Evolutionary conservation across 257 asterid genomes (phyloP).

Genomic region (Solanum ossicruentum): DNA sequence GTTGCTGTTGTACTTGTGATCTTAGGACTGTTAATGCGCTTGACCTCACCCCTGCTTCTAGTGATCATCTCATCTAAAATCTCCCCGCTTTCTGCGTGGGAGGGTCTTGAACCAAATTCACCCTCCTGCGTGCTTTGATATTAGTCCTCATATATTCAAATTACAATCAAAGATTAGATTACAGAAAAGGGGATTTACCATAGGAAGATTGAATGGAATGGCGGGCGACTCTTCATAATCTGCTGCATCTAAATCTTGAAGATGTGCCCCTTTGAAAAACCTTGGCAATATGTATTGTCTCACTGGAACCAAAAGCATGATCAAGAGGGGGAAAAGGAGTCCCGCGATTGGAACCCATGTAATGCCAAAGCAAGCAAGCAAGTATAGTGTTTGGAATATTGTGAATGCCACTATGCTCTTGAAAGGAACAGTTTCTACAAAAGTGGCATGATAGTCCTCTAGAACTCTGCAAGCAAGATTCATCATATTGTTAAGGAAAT

Average conservation of each 20-base stretch:
- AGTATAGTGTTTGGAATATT: conserved; percentile 48
- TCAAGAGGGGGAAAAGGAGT: conserved; percentile 60
- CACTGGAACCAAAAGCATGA: conserved; percentile 78
- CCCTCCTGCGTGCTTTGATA: conserved; percentile 34
- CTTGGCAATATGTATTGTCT: conserved; percentile 61
- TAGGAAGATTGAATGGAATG: conserved; percentile 37
- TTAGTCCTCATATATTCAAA: background rate
- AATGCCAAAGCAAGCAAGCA: conserved; percentile 73
- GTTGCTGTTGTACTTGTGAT: conserved; percentile 49
- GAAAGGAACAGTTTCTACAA: conserved; percentile 85
- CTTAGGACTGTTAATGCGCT: conserved; percentile 47
- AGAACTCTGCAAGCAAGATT: conserved; percentile 35
- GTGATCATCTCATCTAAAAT: conserved; percentile 66
- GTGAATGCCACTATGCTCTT: conserved; percentile 64
- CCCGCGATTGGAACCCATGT: conserved; percentile 95
- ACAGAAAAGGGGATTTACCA: conserved; percentile 9
- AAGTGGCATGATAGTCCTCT: conserved; percentile 72
- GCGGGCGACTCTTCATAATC: conserved; percentile 81
- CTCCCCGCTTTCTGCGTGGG: conserved; percentile 55
- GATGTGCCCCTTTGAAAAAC: conserved; percentile 68
- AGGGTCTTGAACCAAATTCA: conserved; percentile 37
- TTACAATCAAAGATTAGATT: background rate
- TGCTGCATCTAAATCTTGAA: conserved; percentile 87
- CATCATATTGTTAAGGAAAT: background rate
- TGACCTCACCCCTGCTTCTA: conserved; percentile 83